A percentile compares a stretch with the other conserved stretches of the same genome.
These are phyloP conservation scores for Debaryomycetaceae sp. DNA, from an alignment of 1,139 yeast genomes.

Conservation along the genomic window DNA sequence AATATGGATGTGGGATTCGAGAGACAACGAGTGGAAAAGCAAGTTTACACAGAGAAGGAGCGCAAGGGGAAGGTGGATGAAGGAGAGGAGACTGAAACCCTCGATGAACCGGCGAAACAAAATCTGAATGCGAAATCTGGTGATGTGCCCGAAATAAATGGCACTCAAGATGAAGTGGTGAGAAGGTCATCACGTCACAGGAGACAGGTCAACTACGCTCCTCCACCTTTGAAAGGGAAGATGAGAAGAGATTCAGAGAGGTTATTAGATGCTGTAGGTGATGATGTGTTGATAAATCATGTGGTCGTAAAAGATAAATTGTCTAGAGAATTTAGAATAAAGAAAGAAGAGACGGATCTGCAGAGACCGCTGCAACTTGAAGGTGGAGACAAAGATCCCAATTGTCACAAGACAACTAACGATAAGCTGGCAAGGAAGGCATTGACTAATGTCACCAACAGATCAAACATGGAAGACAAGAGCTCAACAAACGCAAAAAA, in stretches of 20 bases:
- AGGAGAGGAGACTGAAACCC: no score
- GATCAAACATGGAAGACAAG: constrained; percentile 2
- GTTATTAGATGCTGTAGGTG: constrained; percentile 53
- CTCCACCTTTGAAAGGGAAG: constrained; percentile 65
- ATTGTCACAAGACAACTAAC: background rate
- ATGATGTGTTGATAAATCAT: constrained; percentile 48
- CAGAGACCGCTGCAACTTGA: constrained; percentile 3
- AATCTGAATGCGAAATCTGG: no score
- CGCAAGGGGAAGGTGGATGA: no score
- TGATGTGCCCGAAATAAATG: no score
- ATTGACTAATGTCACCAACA: constrained; percentile 14
- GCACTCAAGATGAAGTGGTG: background rate
- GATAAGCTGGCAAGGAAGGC: constrained; percentile 15
- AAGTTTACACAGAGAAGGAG: no score
- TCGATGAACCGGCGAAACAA: no score
- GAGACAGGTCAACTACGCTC: constrained; percentile 57
- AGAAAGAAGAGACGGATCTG: constrained; percentile 5
- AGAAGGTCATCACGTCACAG: constrained; percentile 13
- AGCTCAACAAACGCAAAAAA: background rate
- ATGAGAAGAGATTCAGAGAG: constrained; percentile 66
- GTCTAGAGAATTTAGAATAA: constrained; percentile 4
- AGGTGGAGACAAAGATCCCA: background rate
- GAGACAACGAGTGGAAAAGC: no score
- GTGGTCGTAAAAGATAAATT: constrained; percentile 6
- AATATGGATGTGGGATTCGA: no score